A percentile compares a stretch with the other conserved stretches of the same genome.
phyloP scores from a whole-genome alignment of 2,329 filamentous ascomycete species.

The Penicillium decumbens region DNA sequence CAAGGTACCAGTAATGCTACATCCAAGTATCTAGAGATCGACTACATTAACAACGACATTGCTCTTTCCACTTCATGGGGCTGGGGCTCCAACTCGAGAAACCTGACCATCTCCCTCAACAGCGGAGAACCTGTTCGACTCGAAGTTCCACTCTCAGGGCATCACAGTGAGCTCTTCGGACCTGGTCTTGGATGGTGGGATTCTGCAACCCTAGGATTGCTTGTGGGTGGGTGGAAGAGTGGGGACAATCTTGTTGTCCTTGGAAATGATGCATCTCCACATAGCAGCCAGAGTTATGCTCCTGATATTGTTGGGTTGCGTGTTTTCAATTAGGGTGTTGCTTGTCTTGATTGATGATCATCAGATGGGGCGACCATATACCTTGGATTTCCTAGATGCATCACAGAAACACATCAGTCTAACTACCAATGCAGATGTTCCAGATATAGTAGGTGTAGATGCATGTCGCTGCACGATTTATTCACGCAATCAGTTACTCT shows the following conservation, averaged over 20 bases:
- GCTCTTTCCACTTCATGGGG: slow-evolving; percentile 43
- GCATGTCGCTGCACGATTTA: too few species aligned
- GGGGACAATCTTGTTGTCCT: slow-evolving; percentile 39
- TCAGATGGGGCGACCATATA: too few species aligned
- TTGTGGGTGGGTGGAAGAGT: slow-evolving; percentile 45
- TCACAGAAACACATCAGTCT: too few species aligned
- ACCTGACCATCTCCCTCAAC: slow-evolving; percentile 50
- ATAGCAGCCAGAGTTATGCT: slow-evolving; percentile 26
- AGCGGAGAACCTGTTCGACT: slow-evolving; percentile 41
- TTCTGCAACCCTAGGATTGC: slow-evolving; percentile 43
- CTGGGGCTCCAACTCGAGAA: slow-evolving; percentile 48
- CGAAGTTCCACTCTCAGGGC: slow-evolving; percentile 46
- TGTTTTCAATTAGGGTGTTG: slow-evolving; percentile 21
- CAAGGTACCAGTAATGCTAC: slow-evolving; percentile 19
- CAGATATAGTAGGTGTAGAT: too few species aligned
- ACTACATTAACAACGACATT: slow-evolving; percentile 53
- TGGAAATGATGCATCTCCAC: slow-evolving; percentile 29
- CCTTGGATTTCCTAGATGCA: too few species aligned
- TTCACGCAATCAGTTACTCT: too few species aligned
- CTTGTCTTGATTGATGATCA: too few species aligned
- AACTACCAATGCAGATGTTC: too few species aligned
- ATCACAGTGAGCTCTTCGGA: slow-evolving; percentile 34
- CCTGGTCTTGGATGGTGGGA: slow-evolving; percentile 51
- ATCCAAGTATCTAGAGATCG: slow-evolving; percentile 43
- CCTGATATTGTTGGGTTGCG: slow-evolving; percentile 37